Percentiles rank a stretch among this genome's conserved stretches.
Evolutionary conservation across 371 early-diverging fungal species (phyloP).

Genomic region (Blakeslea trispora): DNA sequence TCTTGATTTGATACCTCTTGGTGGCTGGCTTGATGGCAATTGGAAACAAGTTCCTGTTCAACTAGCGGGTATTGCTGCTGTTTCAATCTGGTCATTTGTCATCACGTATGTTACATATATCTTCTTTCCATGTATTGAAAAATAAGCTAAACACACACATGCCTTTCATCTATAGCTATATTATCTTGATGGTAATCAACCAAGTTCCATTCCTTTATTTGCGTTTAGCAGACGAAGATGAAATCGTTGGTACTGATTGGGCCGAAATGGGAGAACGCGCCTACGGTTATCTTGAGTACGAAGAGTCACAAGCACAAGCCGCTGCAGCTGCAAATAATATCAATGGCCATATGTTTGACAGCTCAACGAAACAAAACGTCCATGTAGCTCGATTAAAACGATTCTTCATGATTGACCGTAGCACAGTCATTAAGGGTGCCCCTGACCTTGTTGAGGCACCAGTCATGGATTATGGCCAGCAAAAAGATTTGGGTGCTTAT

Average conservation of each 20-base stretch:
- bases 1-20: slow-evolving; percentile 43
- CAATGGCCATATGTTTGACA: too few species aligned
- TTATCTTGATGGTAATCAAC: slow-evolving; percentile 56
- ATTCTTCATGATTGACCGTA: slow-evolving; percentile 26
- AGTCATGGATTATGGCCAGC: slow-evolving; percentile 41
- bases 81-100: slow-evolving; percentile 64
- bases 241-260: slow-evolving; percentile 62
- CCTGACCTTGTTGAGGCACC: slow-evolving; percentile 44
- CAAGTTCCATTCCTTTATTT: slow-evolving; percentile 54
- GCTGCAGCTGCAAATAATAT: too few species aligned
- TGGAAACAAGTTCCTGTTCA: slow-evolving; percentile 68
- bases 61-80: slow-evolving; percentile 56
- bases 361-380: slow-evolving; percentile 10
- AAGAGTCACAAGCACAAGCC: too few species aligned
- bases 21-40: slow-evolving; percentile 71
- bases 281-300: slow-evolving; percentile 54
- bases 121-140: too few species aligned
- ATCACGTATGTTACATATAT: too few species aligned
- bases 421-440: slow-evolving; percentile 34
- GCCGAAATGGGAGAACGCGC: slow-evolving; percentile 73
- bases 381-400: slow-evolving; percentile 21
- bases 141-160: too few species aligned
- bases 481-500: slow-evolving; percentile 31
- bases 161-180: too few species aligned
- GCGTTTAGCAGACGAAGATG: slow-evolving; percentile 61